phyloP scores from a whole-genome alignment of 164 flowering plant genomes.

The Vitis vinifera region ASM3070453v1 NC_081822.1:1228501-1229000 shows the following conservation, averaged over 20 bases:
- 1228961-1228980: too few relatives aligned
- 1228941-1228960: slow-evolving; percentile 10
- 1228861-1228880: slow-evolving; percentile 30
- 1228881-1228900: slow-evolving; percentile 22
- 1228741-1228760: background rate
- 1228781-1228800: background rate
- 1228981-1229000: background rate
- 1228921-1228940: slow-evolving; percentile 12
- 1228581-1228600: background rate
- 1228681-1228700: too few relatives aligned
- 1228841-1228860: slow-evolving; percentile 21
- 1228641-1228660: too few relatives aligned
- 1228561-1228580: slow-evolving; percentile 1
- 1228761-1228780: background rate
- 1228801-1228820: background rate
- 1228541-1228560: too few relatives aligned
- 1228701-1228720: too few relatives aligned
- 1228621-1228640: too few relatives aligned
- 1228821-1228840: slow-evolving; percentile 15
- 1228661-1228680: too few relatives aligned
- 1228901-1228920: slow-evolving; percentile 14
- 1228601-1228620: too few relatives aligned
- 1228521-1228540: background rate
- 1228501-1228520: slow-evolving; percentile 28
- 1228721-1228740: too few relatives aligned